Conservation (phyloP, 192 early-diverging fungal species). For the Phycomyces blakesleeanus region DNA sequence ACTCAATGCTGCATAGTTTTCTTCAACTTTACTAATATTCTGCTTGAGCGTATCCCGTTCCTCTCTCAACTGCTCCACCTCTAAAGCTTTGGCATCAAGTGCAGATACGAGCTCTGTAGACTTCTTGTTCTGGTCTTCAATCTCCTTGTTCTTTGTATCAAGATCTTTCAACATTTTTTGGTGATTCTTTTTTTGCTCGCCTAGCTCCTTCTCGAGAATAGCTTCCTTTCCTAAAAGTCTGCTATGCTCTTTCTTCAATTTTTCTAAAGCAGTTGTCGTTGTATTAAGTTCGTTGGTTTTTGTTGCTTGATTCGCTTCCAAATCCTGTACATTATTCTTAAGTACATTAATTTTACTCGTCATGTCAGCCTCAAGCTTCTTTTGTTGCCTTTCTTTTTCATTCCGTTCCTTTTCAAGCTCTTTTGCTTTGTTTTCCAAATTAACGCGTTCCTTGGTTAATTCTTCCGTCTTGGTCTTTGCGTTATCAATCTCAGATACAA, state of each 20-base stretch:
- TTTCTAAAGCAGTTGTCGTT: background rate
- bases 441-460: too few species aligned
- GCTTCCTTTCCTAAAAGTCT: background rate
- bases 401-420: background rate
- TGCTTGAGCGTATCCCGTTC: background rate
- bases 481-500: too few species aligned
- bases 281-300: background rate
- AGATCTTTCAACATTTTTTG: background rate
- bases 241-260: background rate
- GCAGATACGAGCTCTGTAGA: background rate
- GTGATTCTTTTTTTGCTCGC: background rate
- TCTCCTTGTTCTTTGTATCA: background rate
- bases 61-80: background rate
- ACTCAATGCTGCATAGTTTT: too few species aligned
- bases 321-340: background rate
- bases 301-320: background rate
- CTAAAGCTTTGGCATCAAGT: background rate
- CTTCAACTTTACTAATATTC: too few species aligned
- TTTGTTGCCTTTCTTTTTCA: background rate
- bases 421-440: background rate
- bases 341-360: background rate
- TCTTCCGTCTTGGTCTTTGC: too few species aligned
- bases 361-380: background rate
- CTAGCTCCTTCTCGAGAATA: background rate
- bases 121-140: background rate